phyloP scores from a whole-genome alignment of 108 stramenopile species.

The Discostella pseudostelligera region DNA sequence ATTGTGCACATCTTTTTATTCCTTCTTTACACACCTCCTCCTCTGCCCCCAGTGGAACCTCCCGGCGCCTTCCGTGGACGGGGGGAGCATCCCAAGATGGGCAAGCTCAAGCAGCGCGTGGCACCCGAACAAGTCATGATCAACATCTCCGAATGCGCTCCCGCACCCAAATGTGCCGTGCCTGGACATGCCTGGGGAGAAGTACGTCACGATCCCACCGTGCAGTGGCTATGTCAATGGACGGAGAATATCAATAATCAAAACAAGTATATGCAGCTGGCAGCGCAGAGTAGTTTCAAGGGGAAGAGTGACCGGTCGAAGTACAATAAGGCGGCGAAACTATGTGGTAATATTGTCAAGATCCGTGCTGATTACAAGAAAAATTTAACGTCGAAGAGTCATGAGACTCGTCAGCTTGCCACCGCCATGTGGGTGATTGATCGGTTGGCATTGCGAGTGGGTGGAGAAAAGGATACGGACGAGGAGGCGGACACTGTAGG shows the following conservation, averaged over 20 bases:
- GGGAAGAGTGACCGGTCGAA: constrained; percentile 97
- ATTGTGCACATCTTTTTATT: background rate
- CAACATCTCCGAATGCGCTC: constrained; percentile 81
- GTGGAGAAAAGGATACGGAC: constrained; percentile 99
- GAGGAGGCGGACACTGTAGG: constrained; percentile 99
- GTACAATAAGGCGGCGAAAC: constrained; percentile 96
- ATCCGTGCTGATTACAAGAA: constrained; percentile 92
- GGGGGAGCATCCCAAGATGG: constrained; percentile 99
- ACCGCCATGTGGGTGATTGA: constrained; percentile 99
- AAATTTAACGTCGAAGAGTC: constrained; percentile 80
- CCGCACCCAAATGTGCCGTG: constrained; percentile 86
- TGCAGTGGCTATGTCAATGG: constrained; percentile 98
- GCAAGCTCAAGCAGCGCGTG: constrained; percentile 93
- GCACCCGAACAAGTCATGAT: constrained; percentile 88
- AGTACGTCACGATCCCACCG: constrained; percentile 93
- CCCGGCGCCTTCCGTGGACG: constrained; percentile 98
- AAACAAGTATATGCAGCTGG: constrained; percentile 98
- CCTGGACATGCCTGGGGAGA: constrained; percentile 97
- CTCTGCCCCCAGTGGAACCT: constrained; percentile 70
- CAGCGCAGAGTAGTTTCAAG: constrained; percentile 97
- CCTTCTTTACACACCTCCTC: background rate
- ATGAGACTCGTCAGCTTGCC: constrained; percentile 85
- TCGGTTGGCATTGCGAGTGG: constrained; percentile 98
- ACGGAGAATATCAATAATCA: constrained; percentile 95
- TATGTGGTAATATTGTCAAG: constrained; percentile 95